Percentiles rank a stretch among this genome's conserved stretches.
These are phyloP conservation scores for Trichophyton simii DNA, from an alignment of 2,329 filamentous ascomycete genomes.

Conservation along the genomic window DNA sequence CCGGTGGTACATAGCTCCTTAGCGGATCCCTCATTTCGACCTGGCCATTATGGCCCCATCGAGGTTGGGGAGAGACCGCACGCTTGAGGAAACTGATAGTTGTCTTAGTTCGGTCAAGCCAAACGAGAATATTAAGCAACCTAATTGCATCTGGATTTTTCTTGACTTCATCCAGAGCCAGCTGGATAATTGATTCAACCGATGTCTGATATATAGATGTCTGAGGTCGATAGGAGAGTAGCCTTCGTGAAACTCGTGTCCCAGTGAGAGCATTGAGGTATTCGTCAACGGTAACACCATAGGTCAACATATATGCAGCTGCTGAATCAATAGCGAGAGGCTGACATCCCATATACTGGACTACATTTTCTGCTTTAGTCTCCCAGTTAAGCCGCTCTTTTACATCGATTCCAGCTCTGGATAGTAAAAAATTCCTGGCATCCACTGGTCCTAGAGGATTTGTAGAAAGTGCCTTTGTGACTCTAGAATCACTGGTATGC, in stretches of 20 bases:
- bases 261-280: constrained; percentile 1
- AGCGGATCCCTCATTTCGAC: not conserved
- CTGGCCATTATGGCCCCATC: not conserved
- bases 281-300: not conserved
- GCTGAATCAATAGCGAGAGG: constrained; percentile 6
- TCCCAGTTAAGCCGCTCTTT: not conserved
- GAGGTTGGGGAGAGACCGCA: constrained; percentile 1
- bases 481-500: not conserved
- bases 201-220: constrained; percentile 6
- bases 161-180: constrained; percentile 4
- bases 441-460: not conserved
- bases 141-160: constrained; percentile 1
- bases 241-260: not conserved
- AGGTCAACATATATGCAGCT: constrained; percentile 2
- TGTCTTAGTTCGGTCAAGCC: constrained; percentile 6
- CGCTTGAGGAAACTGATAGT: constrained; percentile 4
- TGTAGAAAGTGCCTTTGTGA: not conserved
- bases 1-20: not conserved
- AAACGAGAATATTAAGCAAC: constrained; percentile 6
- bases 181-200: constrained; percentile 4
- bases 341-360: constrained; percentile 1
- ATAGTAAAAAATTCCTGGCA: constrained; percentile 2
- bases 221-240: not conserved
- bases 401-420: not conserved
- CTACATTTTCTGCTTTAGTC: not conserved